phyloP scores from a whole-genome alignment of 1,284 basidiomycete species.

The Pterula multifida region DNA sequence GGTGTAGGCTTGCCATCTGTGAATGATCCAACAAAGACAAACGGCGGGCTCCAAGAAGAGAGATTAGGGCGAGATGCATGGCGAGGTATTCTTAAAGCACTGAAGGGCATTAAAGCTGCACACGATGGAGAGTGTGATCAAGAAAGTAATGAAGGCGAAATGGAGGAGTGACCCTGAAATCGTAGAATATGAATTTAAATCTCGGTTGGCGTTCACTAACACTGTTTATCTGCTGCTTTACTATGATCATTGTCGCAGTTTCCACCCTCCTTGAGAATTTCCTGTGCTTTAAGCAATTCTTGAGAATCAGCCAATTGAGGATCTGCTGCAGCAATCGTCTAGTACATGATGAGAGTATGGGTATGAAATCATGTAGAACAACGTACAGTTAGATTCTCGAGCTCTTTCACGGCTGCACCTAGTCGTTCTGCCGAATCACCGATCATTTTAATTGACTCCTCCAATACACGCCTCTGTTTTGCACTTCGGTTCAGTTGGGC shows the following conservation, averaged over 20 bases:
- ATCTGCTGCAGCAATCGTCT: conserved; percentile 40
- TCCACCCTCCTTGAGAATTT: conserved; percentile 37
- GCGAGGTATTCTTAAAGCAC: conserved; percentile 56
- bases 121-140: conserved; percentile 15
- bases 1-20: conserved; percentile 57
- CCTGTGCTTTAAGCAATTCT: conserved; percentile 48
- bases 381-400: conserved; percentile 64
- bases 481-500: neutral
- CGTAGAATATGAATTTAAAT: too few species aligned
- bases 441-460: conserved; percentile 78
- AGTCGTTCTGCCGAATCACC: conserved; percentile 51
- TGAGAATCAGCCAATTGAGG: conserved; percentile 35
- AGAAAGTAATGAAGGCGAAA: neutral
- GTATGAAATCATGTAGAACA: conserved; percentile 7
- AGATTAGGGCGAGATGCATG: conserved; percentile 65
- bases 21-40: conserved; percentile 17
- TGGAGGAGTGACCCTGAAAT: conserved; percentile 5
- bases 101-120: conserved; percentile 46
- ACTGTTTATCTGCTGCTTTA: too few species aligned
- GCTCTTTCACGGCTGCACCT: conserved; percentile 46
- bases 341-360: conserved; percentile 1
- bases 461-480: conserved; percentile 54
- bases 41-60: conserved; percentile 65
- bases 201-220: too few species aligned
- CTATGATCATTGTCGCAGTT: too few species aligned